phyloP scores from a whole-genome alignment of 495 filamentous ascomycete species.

The Astrothelium macrocarpum region DNA sequence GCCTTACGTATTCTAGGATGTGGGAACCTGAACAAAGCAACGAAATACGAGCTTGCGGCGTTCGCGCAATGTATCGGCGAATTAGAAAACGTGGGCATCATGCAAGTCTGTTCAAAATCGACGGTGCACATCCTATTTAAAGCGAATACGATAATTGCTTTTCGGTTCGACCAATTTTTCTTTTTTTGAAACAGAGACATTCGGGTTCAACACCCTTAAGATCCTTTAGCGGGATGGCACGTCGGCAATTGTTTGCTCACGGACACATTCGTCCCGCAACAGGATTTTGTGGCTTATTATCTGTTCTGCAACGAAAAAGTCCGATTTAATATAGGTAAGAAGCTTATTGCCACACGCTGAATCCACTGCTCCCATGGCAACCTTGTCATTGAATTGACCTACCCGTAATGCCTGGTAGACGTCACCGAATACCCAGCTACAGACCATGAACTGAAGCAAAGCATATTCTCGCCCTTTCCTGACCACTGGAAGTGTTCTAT shows the following conservation, averaged over 20 bases:
- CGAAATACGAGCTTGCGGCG: neutral
- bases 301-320: neutral
- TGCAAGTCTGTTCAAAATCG: neutral
- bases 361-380: too few relatives aligned
- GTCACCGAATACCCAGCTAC: neutral
- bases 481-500: conserved; percentile 29
- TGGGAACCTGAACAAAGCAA: too few relatives aligned
- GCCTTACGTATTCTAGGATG: neutral
- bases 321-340: neutral
- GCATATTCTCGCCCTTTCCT: neutral
- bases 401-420: neutral
- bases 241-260: too few relatives aligned
- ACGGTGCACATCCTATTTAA: neutral
- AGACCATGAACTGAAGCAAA: neutral
- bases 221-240: neutral
- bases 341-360: neutral
- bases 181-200: neutral
- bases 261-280: neutral
- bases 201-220: neutral
- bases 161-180: neutral
- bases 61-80: neutral
- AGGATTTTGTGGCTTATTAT: neutral
- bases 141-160: neutral
- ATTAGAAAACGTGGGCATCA: neutral
- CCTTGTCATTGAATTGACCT: too few relatives aligned